Percentiles rank a stretch among this genome's conserved stretches.
Evolutionary conservation across 306 rosid genomes (phyloP).

Genomic region (Clitoria ternatea): DNA sequence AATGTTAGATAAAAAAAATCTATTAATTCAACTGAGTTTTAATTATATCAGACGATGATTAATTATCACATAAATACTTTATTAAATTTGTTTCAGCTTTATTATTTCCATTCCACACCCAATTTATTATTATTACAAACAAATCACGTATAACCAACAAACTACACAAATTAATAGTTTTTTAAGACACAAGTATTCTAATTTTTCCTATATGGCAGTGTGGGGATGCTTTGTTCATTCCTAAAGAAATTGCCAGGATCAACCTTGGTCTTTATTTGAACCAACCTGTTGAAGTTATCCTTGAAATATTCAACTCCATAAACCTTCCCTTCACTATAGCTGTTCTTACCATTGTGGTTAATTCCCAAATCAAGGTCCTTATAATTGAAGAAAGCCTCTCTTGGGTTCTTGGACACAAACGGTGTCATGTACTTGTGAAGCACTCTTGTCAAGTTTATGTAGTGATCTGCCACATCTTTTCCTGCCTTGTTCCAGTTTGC

Average conservation of each 20-base stretch:
- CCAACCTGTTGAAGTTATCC: slow-evolving; percentile 60
- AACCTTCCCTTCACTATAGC: slow-evolving; percentile 40
- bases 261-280: slow-evolving; percentile 50
- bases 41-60: too few species aligned
- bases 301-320: slow-evolving; percentile 67
- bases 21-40: too few species aligned
- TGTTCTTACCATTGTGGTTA: slow-evolving; percentile 47
- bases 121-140: background rate
- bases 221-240: slow-evolving; percentile 73
- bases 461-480: slow-evolving; percentile 23
- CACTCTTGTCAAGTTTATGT: slow-evolving; percentile 39
- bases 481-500: slow-evolving; percentile 58
- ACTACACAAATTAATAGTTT: background rate
- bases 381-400: slow-evolving; percentile 64
- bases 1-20: too few species aligned
- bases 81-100: too few species aligned
- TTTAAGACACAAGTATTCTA: background rate
- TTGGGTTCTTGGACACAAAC: slow-evolving; percentile 56
- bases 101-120: slow-evolving; percentile 1
- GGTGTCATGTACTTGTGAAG: slow-evolving; percentile 61
- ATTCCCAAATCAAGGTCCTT: slow-evolving; percentile 70
- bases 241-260: slow-evolving; percentile 68
- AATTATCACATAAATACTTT: too few species aligned
- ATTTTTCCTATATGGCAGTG: background rate
- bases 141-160: background rate